Percentiles rank a stretch among this genome's conserved stretches.
phyloP scores from a whole-genome alignment of 1,139 yeast genomes.

The Saccharomyces hybrid region DNA sequence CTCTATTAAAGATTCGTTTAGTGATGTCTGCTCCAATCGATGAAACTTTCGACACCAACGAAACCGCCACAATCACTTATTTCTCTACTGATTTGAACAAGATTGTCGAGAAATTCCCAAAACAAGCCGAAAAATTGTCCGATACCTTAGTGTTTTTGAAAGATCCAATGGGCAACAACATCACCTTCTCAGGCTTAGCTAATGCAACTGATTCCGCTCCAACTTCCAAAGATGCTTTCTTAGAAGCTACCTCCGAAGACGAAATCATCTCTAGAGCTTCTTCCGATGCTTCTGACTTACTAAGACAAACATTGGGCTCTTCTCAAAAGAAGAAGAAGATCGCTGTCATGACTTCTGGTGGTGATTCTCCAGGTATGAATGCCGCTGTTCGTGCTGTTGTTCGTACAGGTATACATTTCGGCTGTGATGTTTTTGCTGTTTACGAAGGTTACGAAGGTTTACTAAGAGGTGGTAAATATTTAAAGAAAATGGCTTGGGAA shows the following conservation, averaged over 20 bases:
- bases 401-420: slow-evolving; percentile 62
- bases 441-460: slow-evolving; percentile 77
- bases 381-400: slow-evolving; percentile 77
- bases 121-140: slow-evolving; percentile 23
- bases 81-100: slow-evolving; percentile 44
- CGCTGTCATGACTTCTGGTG: slow-evolving; percentile 84
- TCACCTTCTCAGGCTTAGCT: slow-evolving; percentile 39
- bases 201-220: slow-evolving; percentile 32
- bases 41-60: slow-evolving; percentile 31
- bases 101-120: slow-evolving; percentile 35
- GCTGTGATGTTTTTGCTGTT: slow-evolving; percentile 66
- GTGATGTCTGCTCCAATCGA: slow-evolving; percentile 34
- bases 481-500: slow-evolving; percentile 64
- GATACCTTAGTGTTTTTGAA: slow-evolving; percentile 30
- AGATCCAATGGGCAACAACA: slow-evolving; percentile 54
- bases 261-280: slow-evolving; percentile 24
- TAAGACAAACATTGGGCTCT: slow-evolving; percentile 19
- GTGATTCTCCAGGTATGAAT: slow-evolving; percentile 85
- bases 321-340: slow-evolving; percentile 42
- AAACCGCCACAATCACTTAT: slow-evolving; percentile 34
- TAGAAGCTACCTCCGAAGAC: slow-evolving; percentile 9
- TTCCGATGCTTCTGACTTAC: slow-evolving; percentile 13
- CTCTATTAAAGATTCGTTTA: slow-evolving; percentile 55
- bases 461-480: slow-evolving; percentile 59
- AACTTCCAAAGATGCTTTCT: slow-evolving; percentile 32